A percentile compares a stretch with the other conserved stretches of the same genome.
phyloP scores from a whole-genome alignment of 2,329 filamentous ascomycete genomes.

The Aspergillus texensis region DNA sequence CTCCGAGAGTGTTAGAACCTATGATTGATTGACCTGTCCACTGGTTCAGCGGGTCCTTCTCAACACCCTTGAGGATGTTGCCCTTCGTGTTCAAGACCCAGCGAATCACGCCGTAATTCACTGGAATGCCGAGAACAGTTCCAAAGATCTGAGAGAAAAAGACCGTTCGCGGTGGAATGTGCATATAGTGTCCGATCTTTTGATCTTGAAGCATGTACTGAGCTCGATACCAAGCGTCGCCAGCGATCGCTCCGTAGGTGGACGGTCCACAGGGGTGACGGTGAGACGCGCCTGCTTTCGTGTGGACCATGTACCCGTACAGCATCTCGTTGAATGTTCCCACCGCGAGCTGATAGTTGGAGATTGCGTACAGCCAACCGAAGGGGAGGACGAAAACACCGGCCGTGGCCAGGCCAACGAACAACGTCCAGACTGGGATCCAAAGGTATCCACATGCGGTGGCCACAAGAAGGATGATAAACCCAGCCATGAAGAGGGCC shows the following conservation, averaged over 20 bases:
- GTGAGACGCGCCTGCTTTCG: constrained; percentile 49
- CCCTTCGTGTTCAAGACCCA: constrained; percentile 62
- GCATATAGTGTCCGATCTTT: constrained; percentile 68
- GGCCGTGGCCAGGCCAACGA: constrained; percentile 59
- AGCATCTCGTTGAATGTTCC: constrained; percentile 63
- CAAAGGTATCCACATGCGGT: constrained; percentile 57
- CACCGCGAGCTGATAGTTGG: constrained; percentile 57
- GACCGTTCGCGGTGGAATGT: constrained; percentile 60
- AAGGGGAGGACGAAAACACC: constrained; percentile 60
- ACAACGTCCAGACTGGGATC: constrained; percentile 63
- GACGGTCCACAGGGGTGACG: constrained; percentile 62
- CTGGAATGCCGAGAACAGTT: constrained; percentile 60
- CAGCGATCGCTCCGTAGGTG: constrained; percentile 61
- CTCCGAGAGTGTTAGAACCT: constrained; percentile 56
- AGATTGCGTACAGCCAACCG: constrained; percentile 62
- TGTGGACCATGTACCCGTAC: constrained; percentile 61
- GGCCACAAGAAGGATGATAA: constrained; percentile 55
- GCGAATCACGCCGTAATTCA: constrained; percentile 63
- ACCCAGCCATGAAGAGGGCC: constrained; percentile 53
- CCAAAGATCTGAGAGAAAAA: constrained; percentile 66
- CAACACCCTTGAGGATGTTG: constrained; percentile 56
- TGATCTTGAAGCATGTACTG: constrained; percentile 64
- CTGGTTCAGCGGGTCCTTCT: constrained; percentile 59
- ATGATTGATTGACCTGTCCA: constrained; percentile 63
- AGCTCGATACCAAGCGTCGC: constrained; percentile 63